Conservation (phyloP, 352 stramenopile genomes). For the Globisporangium recalcitrans region DNA sequence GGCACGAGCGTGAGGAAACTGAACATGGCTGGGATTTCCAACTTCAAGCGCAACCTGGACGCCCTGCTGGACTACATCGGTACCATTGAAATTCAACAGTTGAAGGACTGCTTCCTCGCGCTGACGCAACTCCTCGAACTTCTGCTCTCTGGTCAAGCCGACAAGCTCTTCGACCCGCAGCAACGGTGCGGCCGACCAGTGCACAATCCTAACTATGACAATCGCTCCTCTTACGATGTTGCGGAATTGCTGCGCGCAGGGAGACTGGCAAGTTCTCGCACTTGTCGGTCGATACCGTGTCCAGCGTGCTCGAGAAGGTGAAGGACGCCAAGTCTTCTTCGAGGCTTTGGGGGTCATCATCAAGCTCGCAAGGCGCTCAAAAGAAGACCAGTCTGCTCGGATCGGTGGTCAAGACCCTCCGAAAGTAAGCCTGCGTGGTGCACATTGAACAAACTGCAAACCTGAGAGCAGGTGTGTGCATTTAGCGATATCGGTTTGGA, state of each 20-base stretch:
- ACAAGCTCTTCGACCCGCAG: conserved; percentile 59
- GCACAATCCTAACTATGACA: background rate
- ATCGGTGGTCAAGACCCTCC: conserved; percentile 41
- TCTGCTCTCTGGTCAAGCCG: conserved; percentile 51
- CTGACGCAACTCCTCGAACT: conserved; percentile 65
- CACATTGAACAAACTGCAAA: background rate
- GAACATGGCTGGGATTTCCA: conserved; percentile 62
- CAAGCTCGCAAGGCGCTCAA: conserved; percentile 18
- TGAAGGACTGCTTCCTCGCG: conserved; percentile 61
- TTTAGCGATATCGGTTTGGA: background rate
- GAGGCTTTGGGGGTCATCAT: conserved; percentile 44
- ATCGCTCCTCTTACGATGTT: background rate
- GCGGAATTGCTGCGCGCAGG: conserved; percentile 17
- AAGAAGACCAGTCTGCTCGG: conserved; percentile 52
- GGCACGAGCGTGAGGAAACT: conserved; percentile 59
- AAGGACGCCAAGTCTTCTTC: conserved; percentile 54
- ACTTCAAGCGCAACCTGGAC: conserved; percentile 77
- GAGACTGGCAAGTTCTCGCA: conserved; percentile 64
- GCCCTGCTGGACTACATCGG: conserved; percentile 61
- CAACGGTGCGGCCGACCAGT: conserved; percentile 30
- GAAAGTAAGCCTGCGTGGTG: conserved; percentile 37
- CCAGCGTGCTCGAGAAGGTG: conserved; percentile 62
- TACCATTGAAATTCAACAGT: conserved; percentile 49
- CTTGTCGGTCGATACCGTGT: conserved; percentile 59
- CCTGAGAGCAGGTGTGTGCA: background rate